Base-by-base conservation (phyloP, 2,329 filamentous ascomycete species). In the Lizonia empirigonia region DNA sequence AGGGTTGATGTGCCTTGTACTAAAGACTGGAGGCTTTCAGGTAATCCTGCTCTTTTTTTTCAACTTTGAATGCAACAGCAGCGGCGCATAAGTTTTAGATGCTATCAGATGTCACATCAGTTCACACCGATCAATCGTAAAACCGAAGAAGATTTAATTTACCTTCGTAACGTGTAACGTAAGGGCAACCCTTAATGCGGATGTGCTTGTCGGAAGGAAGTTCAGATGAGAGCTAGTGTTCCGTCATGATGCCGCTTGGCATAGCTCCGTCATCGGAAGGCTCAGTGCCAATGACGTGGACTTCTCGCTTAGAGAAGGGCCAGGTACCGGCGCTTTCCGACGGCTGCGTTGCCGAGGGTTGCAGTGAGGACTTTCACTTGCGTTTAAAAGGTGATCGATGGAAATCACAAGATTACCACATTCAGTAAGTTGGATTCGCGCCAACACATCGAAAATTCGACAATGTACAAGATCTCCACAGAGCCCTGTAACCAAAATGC, bases 151-250 rank as follows among this genome's bases (percentile, higher is more conserved):
- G 35, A 24, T 22, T 26, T 16, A 23, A 38, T 24, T 30, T 41
- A 46, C 49, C 42, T 52, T 39, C 26, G 44, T 42, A 30, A 46
- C 42, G 49, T 24, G 42, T 52, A 41, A 52, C 42, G 49, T 44
- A 44, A 47, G 32, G 37, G 32, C 37, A 37, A 41, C 20, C 41
- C 37, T 10, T 29, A 26, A 13, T 29, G 42, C 49, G 49, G 49
- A 52, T 42, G 49, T 16, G 13, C 12, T 39, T 47, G 42, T 46
- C 49, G 49, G 49, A 52, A 42, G 42, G 19, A 20, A 35, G 32
- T 27, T 8, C 5, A 22, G 3, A 16, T 10, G n/a, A 24, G 23
- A 1, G 18, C 22, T 30, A 35, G 40, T 2, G 40, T 51, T 51
- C 48, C 48, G 48, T 29, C 34, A 27, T 7, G 18, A 8, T 1